A percentile compares a stretch with the other conserved stretches of the same genome.
Conservation (phyloP, 345 rosid species). For the Eucalyptus tenuipes region DNA sequence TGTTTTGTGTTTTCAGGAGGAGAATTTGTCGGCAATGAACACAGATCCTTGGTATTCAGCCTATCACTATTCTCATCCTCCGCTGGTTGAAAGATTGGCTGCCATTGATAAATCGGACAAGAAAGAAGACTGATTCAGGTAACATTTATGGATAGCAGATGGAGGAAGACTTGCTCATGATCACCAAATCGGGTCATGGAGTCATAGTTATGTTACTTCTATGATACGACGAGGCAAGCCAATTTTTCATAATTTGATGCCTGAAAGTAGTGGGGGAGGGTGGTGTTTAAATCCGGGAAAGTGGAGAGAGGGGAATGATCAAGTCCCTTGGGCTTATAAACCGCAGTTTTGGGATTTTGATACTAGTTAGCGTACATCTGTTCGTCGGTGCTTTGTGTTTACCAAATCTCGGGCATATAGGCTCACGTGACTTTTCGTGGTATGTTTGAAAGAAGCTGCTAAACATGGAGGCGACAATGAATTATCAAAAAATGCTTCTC, state of each 20-base stretch:
- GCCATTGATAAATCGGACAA: constrained; percentile 66
- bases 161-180: not conserved
- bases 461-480: not conserved
- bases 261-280: not conserved
- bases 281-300: not conserved
- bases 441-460: not conserved
- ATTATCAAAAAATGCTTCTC: not conserved
- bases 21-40: constrained; percentile 92
- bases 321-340: not conserved
- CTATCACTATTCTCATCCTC: constrained; percentile 96
- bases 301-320: not conserved
- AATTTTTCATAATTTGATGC: not conserved
- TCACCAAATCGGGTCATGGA: not conserved
- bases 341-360: not conserved
- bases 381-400: not conserved
- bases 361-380: not conserved
- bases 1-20: constrained; percentile 50
- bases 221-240: not conserved
- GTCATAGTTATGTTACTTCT: not conserved
- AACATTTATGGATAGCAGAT: not conserved
- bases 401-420: not conserved
- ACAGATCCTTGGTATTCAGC: constrained; percentile 98
- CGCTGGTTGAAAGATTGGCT: constrained; percentile 84
- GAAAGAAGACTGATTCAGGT: constrained; percentile 46
- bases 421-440: not conserved